A percentile compares a stretch with the other conserved stretches of the same genome.
These are phyloP conservation scores for Lentinula detonsa DNA, from an alignment of 768 basidiomycete species.

Conservation along the genomic window DNA sequence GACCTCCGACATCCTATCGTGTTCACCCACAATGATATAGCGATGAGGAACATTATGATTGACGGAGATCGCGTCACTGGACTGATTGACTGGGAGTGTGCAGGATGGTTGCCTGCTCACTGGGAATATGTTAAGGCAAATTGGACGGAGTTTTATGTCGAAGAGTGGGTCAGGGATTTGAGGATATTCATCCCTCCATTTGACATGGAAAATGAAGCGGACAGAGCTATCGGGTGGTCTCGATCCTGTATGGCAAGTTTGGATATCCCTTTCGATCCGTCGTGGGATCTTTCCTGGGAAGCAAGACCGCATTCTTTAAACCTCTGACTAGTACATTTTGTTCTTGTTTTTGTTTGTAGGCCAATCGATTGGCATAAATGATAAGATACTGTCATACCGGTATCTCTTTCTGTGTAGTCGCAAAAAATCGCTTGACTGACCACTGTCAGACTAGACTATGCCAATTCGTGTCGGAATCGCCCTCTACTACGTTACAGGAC, in stretches of 20 bases:
- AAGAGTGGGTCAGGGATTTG: neutral
- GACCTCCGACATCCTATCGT: slow-evolving; percentile 7
- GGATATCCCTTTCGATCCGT: neutral
- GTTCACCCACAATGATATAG: slow-evolving; percentile 36
- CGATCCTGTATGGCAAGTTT: neutral
- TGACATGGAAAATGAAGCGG: neutral
- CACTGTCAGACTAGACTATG: neutral
- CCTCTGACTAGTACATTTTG: too few species aligned
- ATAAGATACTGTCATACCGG: too few species aligned
- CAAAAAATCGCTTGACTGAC: too few species aligned
- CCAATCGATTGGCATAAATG: too few species aligned
- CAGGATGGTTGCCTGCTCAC: slow-evolving; percentile 29
- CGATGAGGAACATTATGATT: slow-evolving; percentile 36
- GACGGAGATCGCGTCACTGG: slow-evolving; percentile 20
- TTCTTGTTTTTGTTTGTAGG: too few species aligned
- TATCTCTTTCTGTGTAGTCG: too few species aligned
- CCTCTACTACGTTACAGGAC: neutral
- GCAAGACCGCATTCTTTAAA: too few species aligned
- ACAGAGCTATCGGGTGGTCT: neutral
- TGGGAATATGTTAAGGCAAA: slow-evolving; percentile 23
- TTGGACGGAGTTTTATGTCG: neutral
- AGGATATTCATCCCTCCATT: neutral
- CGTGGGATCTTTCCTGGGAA: too few species aligned
- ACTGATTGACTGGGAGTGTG: slow-evolving; percentile 30
- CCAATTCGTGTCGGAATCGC: neutral